Percentiles rank a stretch among this genome's conserved stretches.
Conservation (phyloP, 805 yeast species). For the Metschnikowia dekortorum region DNA sequence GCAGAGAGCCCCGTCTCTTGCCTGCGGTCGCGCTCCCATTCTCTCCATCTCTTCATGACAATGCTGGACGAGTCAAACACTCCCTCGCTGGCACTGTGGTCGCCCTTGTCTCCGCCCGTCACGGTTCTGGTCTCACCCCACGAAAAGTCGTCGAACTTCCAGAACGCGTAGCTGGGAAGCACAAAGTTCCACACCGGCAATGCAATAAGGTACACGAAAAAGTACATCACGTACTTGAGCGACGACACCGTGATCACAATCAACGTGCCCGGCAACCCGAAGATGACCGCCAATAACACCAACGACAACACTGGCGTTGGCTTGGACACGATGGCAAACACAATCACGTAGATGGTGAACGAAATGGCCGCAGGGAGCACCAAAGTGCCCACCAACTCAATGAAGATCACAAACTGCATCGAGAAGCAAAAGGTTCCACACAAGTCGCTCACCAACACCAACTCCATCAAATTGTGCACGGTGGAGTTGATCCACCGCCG, state of each 20-base stretch:
- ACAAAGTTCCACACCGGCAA: conserved; percentile 94
- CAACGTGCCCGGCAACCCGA: conserved; percentile 81
- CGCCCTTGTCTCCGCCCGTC: conserved; percentile 59
- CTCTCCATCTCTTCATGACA: conserved; percentile 91
- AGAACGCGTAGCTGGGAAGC: conserved; percentile 78
- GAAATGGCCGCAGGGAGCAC: conserved; percentile 85
- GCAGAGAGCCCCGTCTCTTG: conserved; percentile 23
- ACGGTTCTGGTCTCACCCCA: conserved; percentile 96
- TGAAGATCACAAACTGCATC: conserved; percentile 85
- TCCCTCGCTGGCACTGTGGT: conserved; percentile 69
- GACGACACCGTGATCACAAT: conserved; percentile 79
- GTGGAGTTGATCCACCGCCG: conserved; percentile 98
- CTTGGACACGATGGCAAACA: conserved; percentile 60
- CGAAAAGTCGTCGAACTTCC: conserved; percentile 94
- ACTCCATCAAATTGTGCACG: conserved; percentile 85
- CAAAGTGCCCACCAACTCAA: conserved; percentile 82
- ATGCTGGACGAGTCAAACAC: conserved; percentile 89
- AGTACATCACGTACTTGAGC: conserved; percentile 69
- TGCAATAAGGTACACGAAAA: conserved; percentile 70
- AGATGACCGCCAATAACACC: conserved; percentile 67
- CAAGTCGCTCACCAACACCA: conserved; percentile 75
- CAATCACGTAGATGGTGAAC: conserved; percentile 75
- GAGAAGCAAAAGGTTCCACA: conserved; percentile 95
- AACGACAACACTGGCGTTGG: conserved; percentile 80
- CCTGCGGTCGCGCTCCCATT: conserved; percentile 71